Conservation (phyloP, 1,284 basidiomycete species). For the Ustilago esculenta region DNA sequence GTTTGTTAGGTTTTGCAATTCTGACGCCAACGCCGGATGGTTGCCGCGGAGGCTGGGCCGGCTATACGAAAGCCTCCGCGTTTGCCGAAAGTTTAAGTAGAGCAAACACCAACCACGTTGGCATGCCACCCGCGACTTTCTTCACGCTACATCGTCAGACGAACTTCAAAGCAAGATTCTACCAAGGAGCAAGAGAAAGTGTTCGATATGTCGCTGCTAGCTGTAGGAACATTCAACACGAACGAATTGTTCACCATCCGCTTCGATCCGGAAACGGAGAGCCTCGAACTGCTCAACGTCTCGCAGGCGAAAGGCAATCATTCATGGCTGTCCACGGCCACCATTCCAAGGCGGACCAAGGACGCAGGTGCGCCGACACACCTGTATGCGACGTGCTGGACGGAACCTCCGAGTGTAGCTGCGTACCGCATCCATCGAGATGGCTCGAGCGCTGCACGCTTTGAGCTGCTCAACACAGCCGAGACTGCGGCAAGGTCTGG, state of each 20-base stretch:
- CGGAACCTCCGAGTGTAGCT: conserved; percentile 47
- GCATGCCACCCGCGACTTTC: not conserved
- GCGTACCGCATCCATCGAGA: conserved; percentile 37
- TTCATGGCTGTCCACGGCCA: conserved; percentile 49
- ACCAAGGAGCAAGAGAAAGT: not conserved
- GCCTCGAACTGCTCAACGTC: conserved; percentile 27
- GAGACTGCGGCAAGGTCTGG: conserved; percentile 46
- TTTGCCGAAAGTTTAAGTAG: conserved; percentile 16
- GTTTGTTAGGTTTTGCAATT: too few relatives aligned
- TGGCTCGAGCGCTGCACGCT: not conserved
- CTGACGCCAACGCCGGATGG: too few relatives aligned
- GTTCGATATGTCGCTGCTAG: conserved; percentile 27
- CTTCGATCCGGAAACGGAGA: conserved; percentile 36
- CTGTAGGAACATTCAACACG: conserved; percentile 52
- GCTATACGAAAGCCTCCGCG: conserved; percentile 2
- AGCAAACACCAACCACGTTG: not conserved
- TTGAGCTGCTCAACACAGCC: conserved; percentile 47
- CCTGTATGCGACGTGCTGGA: conserved; percentile 53
- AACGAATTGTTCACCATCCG: conserved; percentile 43
- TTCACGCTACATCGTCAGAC: not conserved
- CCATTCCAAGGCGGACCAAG: not conserved
- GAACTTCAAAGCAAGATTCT: too few relatives aligned
- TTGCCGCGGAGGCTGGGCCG: conserved; percentile 24
- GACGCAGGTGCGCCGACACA: conserved; percentile 9
- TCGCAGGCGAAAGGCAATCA: conserved; percentile 47